phyloP scores from a whole-genome alignment of 2,329 filamentous ascomycete species.

The Aspergillus brunneoviolaceus region DNA sequence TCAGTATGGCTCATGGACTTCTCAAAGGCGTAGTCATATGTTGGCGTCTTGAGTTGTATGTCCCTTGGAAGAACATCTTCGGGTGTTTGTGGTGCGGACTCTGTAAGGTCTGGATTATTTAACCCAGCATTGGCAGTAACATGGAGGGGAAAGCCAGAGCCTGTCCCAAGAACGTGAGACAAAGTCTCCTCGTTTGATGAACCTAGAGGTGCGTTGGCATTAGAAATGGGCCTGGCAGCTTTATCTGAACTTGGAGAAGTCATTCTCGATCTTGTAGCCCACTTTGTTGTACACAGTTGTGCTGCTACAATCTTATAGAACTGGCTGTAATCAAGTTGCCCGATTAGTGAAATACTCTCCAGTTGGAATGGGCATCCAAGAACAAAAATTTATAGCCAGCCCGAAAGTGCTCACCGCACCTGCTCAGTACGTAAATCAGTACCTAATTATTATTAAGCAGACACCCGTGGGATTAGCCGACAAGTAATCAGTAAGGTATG shows the following conservation, averaged over 20 bases:
- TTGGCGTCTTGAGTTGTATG: conserved; percentile 69
- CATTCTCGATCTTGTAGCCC: conserved; percentile 18
- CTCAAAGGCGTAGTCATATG: conserved; percentile 90
- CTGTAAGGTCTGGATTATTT: conserved; percentile 14
- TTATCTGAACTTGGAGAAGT: conserved; percentile 18
- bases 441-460: not conserved
- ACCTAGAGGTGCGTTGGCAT: conserved; percentile 18
- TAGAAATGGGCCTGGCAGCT: conserved; percentile 18
- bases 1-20: conserved; percentile 93
- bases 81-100: conserved; percentile 5
- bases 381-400: not conserved
- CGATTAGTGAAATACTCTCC: not conserved
- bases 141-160: not conserved
- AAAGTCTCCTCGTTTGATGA: conserved; percentile 10
- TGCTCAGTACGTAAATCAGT: not conserved
- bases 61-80: conserved; percentile 40
- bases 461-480: not conserved
- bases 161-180: not conserved
- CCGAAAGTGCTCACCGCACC: not conserved
- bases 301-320: not conserved
- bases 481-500: not conserved
- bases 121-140: conserved; percentile 9
- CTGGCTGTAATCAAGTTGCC: not conserved
- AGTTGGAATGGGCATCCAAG: too few species aligned
- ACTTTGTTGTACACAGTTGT: conserved; percentile 5